Conservation (phyloP, 768 basidiomycete species). For the Termitomyces sp. region DNA sequence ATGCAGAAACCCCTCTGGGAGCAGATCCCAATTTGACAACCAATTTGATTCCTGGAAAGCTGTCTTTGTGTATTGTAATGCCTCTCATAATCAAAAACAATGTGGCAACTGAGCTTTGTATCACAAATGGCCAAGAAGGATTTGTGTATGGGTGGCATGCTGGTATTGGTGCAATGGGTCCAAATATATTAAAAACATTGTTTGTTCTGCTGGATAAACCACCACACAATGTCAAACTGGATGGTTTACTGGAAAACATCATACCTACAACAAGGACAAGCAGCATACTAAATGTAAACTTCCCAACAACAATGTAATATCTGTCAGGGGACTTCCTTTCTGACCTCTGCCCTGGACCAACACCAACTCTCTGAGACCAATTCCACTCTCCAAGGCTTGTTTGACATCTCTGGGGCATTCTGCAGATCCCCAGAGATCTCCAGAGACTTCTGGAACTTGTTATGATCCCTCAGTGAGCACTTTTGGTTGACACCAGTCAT, state of each 20-base stretch:
- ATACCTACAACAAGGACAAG: conserved; percentile 16
- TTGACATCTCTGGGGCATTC: no score
- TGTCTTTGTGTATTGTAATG: background rate
- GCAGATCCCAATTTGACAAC: background rate
- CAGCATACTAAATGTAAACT: background rate
- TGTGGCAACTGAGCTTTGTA: conserved; percentile 15
- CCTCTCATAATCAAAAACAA: background rate
- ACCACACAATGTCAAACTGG: conserved; percentile 16
- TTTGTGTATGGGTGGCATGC: conserved; percentile 12
- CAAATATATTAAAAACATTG: conserved; percentile 19
- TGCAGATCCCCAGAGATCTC: no score
- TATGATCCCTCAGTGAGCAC: no score
- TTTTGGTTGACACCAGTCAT: no score
- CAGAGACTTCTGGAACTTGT: no score
- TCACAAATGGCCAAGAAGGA: conserved; percentile 30
- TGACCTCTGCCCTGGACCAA: no score
- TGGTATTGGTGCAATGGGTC: conserved; percentile 1
- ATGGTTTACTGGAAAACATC: conserved; percentile 24
- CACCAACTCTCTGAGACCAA: no score
- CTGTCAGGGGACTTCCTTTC: no score
- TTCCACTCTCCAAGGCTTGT: no score
- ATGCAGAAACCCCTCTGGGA: background rate
- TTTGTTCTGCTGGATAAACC: conserved; percentile 23
- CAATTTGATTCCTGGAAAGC: background rate
- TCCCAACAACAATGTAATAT: conserved; percentile 8